A percentile compares a stretch with the other conserved stretches of the same genome.
phyloP scores from a whole-genome alignment of 352 stramenopile species.

The Phytophthora pistaciae region DNA sequence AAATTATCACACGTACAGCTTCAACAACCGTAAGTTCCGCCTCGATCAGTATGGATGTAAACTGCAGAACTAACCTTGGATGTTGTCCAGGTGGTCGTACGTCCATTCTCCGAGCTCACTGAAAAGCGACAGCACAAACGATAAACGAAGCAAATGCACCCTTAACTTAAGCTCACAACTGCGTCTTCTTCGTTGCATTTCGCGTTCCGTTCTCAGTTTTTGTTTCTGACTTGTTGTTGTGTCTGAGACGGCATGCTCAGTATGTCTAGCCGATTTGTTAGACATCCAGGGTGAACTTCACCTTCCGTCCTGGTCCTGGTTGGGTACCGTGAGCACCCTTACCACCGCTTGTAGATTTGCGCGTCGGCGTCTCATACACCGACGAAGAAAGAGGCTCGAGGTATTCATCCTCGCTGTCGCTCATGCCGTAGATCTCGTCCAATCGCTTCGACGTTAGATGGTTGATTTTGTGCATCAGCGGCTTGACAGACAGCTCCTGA shows the following conservation, averaged over 20 bases:
- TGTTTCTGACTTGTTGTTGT: background rate
- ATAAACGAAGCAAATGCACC: background rate
- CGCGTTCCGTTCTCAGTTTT: background rate
- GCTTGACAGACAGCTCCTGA: constrained; percentile 69
- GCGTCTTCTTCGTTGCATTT: background rate
- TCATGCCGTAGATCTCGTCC: constrained; percentile 88
- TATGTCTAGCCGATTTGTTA: constrained; percentile 15
- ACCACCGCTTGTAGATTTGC: constrained; percentile 41
- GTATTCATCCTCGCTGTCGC: constrained; percentile 85
- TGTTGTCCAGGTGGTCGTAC: constrained; percentile 55
- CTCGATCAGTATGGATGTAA: background rate
- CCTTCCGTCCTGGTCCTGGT: constrained; percentile 37
- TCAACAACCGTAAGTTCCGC: constrained; percentile 46
- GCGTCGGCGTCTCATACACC: constrained; percentile 55
- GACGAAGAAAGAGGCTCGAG: constrained; percentile 68
- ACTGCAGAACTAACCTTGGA: background rate
- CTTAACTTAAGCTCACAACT: background rate
- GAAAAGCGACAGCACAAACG: constrained; percentile 27
- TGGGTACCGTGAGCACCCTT: constrained; percentile 34
- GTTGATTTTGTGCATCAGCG: constrained; percentile 57
- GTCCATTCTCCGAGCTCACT: constrained; percentile 56
- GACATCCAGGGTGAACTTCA: constrained; percentile 73
- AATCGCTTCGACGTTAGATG: constrained; percentile 63
- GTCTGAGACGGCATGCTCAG: background rate
- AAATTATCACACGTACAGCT: constrained; percentile 59